Evolutionary conservation across 2,329 filamentous ascomycete genomes (phyloP), one percentile per base, ranked within the genome.

Genomic region (Colletotrichum shisoi): DNA sequence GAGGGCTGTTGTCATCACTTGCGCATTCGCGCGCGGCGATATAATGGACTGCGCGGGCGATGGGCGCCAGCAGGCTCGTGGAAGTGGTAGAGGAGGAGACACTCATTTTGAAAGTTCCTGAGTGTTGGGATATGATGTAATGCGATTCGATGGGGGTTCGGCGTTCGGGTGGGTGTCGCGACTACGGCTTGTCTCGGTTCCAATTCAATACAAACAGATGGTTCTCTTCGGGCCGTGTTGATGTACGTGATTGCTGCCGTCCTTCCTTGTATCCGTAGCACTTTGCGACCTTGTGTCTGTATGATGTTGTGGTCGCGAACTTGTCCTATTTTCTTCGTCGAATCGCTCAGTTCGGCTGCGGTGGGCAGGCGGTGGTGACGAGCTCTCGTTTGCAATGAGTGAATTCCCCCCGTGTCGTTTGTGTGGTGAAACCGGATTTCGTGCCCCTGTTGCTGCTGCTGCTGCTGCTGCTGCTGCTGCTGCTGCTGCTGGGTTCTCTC

Each of bases 401-500:
- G 61, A 61, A 64, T 67, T 64, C 46, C 53, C 62, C 64, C 54
- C 61, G 61, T 62, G 46, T 67, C 64, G 64, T 19, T 67, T 64
- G 49, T 64, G 49, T 21, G 61, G 57, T 64, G 44, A 64, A 64
- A 64, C 64, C 42, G 57, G 64, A 60, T 67, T 56, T 17, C 34
- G 54, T 17, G 60, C 48, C 54, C 64, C 64, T 64, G 61, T 42
- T 64, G 59, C 59, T 40, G 64, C 27, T 64, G 61, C 48, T 64
- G 59, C 59, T 34, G 64, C n/a, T n/a, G n/a, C n/a, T n/a, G n/a
- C n/a, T n/a, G n/a, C 64, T 64, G 61, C 37, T 64, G 59, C 59
- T 40, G 64, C 27, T 64, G 61, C 48, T 64, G 59, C 59, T 34
- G 64, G 19, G 56, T 57, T 63, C 61, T 59, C 63, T 40, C 37